These are phyloP conservation scores for Rhodotorula taiwanensis DNA, from an alignment of 768 basidiomycete species.

Conservation along the genomic window DNA sequence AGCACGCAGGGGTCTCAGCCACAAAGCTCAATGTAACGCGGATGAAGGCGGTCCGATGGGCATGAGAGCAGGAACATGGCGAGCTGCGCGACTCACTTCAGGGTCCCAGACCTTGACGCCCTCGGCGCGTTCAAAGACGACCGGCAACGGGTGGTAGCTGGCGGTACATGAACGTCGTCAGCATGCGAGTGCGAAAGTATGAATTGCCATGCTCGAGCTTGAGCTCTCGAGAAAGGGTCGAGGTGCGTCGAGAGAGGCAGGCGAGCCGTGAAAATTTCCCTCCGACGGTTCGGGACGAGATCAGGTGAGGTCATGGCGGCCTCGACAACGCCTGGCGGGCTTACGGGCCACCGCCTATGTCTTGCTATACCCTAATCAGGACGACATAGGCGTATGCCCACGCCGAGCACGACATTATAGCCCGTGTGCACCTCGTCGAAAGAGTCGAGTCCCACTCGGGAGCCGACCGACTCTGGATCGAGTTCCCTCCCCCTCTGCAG, in stretches of 20 bases:
- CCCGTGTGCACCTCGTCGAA: background rate
- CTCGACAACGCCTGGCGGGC: no score
- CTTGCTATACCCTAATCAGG: no score
- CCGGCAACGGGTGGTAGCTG: constrained; percentile 91
- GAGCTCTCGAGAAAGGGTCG: background rate
- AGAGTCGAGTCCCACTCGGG: no score
- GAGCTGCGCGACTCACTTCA: constrained; percentile 9
- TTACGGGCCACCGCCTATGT: no score
- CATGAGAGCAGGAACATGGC: no score
- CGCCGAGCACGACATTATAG: background rate
- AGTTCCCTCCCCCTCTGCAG: no score
- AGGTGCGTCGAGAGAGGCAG: background rate
- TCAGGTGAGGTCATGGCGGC: no score
- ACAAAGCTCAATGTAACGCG: no score
- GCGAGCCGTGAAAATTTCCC: background rate
- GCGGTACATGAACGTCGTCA: constrained; percentile 26
- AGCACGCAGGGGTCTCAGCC: background rate
- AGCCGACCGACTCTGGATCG: no score
- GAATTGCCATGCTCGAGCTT: background rate
- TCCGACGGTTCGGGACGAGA: no score
- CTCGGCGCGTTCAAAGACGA: constrained; percentile 82
- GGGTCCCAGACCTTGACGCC: constrained; percentile 58
- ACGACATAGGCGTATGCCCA: no score
- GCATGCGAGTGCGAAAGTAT: background rate
- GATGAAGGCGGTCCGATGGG: no score